Base-by-base conservation (phyloP, 441 rosid genomes). In the Biscutella auriculata region DNA sequence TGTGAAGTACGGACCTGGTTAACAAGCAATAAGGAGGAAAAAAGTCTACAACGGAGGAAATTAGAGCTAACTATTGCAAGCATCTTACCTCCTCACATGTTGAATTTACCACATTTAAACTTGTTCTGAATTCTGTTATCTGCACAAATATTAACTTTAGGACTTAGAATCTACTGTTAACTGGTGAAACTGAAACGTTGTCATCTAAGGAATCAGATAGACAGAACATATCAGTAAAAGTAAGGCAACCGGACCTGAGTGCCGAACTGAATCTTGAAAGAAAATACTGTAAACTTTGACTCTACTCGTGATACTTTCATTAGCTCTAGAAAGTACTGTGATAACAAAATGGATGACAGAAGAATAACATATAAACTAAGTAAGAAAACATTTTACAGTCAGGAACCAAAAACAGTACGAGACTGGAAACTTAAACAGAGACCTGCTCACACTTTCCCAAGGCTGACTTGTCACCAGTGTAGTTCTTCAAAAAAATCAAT, bases 361-460 rank as follows among this genome's bases (percentile, higher is more conserved):
- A 52, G 46, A 34, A 42, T n/a, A 60, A 65, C 17, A 4, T 1
- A 54, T 46, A 45, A 48, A 30, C 28, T 27, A 16, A 6, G 10
- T 6, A 34, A 12, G 21, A n/a, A n/a, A n/a, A 23, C 15, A 42
- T 34, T 27, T 26, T 19, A 15, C 10, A 48, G 11, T 27, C n/a
- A 40, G 26, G 42, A 62, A 33, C 56, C 29, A n/a, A 57, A 21
- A 62, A 16, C 32, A 55, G 13, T 11, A 35, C 2, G 39, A 69
- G 56, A 30, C 45, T 46, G 11, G 45, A 52, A 34, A 52, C 49
- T 30, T 57, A 32, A 53, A 53, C 83, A n/a, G n/a, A 64, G 26
- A 93, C 99, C 97, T 87, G 97, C 70, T 93, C 99, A 73, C 95
- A 93, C 72, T 85, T 79, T 90, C 68, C 97, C 95, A 52, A 90